These are phyloP conservation scores for Globisporangium echinulatum DNA, from an alignment of 352 stramenopile genomes.

Conservation along the genomic window DNA sequence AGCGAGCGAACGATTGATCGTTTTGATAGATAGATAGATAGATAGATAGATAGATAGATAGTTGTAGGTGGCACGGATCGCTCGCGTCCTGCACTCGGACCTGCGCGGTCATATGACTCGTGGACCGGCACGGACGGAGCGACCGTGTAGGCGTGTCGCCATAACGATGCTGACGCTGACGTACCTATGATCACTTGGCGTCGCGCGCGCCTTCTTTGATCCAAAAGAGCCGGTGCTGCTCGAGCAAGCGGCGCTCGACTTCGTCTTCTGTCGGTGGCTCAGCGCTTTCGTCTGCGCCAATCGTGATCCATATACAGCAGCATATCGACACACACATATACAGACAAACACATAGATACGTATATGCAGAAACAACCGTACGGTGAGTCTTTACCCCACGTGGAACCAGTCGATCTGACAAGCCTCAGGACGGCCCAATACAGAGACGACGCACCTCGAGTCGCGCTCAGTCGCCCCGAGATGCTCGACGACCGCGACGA, in stretches of 20 bases:
- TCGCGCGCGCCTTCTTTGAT: constrained; percentile 52
- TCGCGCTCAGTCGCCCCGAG: constrained; percentile 42
- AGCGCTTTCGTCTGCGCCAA: constrained; percentile 8
- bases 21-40: neutral
- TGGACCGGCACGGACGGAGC: too few relatives aligned
- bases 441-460: constrained; percentile 22
- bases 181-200: constrained; percentile 3
- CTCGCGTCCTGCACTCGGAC: too few relatives aligned
- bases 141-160: too few relatives aligned
- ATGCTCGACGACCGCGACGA: constrained; percentile 59
- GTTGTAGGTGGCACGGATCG: too few relatives aligned
- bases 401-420: neutral
- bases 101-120: too few relatives aligned
- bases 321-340: too few relatives aligned
- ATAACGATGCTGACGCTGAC: too few relatives aligned
- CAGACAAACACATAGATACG: too few relatives aligned
- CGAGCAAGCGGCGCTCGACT: constrained; percentile 43
- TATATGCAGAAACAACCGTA: neutral
- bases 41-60: neutral
- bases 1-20: neutral
- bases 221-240: constrained; percentile 72
- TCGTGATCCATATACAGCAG: too few relatives aligned
- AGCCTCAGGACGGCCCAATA: too few relatives aligned
- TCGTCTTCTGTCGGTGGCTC: constrained; percentile 21
- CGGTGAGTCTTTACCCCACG: neutral